Evolutionary conservation across 2,329 filamentous ascomycete genomes (phyloP), one percentile per base, ranked within the genome.

Genomic region (Atkinsonella hypoxylon): DNA sequence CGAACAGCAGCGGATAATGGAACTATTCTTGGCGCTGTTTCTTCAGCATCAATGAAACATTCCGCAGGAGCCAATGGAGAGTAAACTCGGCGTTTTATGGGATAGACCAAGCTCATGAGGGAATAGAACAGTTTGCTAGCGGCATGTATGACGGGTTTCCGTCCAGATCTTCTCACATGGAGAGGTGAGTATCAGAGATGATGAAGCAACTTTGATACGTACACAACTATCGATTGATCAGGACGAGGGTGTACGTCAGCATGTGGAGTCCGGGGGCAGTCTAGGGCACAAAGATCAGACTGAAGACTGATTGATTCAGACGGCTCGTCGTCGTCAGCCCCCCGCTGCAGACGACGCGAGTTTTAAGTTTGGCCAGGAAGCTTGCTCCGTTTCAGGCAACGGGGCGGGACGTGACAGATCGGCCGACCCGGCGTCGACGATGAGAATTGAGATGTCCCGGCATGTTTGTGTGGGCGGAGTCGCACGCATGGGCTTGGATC

Each of bases 1-100:
- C 58, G 66, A 10, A 66, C 57, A 3, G 64, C 47, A 61, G 69
- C 49, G 70, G 70, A 0, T 73, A 73, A 57, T 70, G 67, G 1
- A 68, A 8, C 53, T 67, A 12, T 54, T 72, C 8, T 57, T 67
- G 40, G 62, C 64, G 31, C 62, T 67, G 42, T 62, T 72, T 43
- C 61, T 63, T 4, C 59, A 72, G 0, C 58, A 73, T 11, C 65
- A 72, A 31, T 38, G 59, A 36, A 54, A 53, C 1, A 59, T 78
- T 13, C 56, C 70, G 0, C 76, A 79, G 58, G 74, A 79, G 9
- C 60, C 72, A 0, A 67, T 74, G 10, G 13, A 26, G 20, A 7
- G 15, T 30, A 2, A 17, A 22, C 46, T 46, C 6, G 15, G 48
- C 18, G 40, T 39, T 10, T 18, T 44, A n/a, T 49, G 40, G 48